Evolutionary conservation across 257 asterid genomes (phyloP).

Genomic region (Haberlea rhodopensis): DNA sequence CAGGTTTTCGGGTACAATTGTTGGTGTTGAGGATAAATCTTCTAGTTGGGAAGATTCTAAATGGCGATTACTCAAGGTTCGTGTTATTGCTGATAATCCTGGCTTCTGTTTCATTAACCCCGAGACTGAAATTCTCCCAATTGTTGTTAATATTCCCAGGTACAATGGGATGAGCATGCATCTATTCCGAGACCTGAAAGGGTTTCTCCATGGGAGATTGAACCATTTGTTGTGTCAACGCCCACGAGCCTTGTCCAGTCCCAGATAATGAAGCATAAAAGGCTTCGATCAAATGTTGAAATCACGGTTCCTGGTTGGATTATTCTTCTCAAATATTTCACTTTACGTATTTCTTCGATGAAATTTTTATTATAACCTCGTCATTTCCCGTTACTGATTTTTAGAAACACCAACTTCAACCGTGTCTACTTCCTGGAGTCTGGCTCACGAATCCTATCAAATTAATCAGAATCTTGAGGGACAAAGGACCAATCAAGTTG

Average conservation of each 20-base stretch:
- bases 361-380: constrained; percentile 14
- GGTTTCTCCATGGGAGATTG: constrained; percentile 89
- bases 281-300: constrained; percentile 50
- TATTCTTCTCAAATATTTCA: neutral
- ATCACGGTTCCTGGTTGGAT: constrained; percentile 46
- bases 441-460: constrained; percentile 37
- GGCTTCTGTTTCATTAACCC: constrained; percentile 5
- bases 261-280: constrained; percentile 42
- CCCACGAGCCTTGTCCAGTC: constrained; percentile 45
- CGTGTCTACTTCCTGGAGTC: constrained; percentile 58
- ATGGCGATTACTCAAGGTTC: constrained; percentile 78
- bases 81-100: constrained; percentile 16
- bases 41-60: constrained; percentile 59
- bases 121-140: neutral
- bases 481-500: constrained; percentile 26
- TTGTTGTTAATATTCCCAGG: constrained; percentile 35
- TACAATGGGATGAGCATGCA: constrained; percentile 84
- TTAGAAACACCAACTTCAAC: constrained; percentile 46
- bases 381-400: constrained; percentile 17
- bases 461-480: constrained; percentile 35
- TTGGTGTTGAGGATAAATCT: constrained; percentile 65
- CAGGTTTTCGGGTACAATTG: constrained; percentile 83
- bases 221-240: constrained; percentile 53
- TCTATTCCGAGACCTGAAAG: constrained; percentile 59
- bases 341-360: neutral